These are phyloP conservation scores for Karstenula rhodostoma DNA, from an alignment of 2,329 filamentous ascomycete species.

Conservation along the genomic window DNA sequence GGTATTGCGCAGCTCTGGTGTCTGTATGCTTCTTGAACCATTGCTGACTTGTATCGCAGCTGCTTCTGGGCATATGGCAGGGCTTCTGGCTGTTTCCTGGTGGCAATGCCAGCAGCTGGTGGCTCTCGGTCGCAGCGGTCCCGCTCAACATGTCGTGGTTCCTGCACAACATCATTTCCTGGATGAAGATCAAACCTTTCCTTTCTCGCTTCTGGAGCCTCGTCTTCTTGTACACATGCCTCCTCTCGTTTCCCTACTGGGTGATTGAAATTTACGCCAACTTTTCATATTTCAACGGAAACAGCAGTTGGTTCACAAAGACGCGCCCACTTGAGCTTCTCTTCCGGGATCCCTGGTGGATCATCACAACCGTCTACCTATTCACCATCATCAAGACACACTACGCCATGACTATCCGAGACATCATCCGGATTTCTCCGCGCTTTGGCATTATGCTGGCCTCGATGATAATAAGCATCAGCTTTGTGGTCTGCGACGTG, in stretches of 20 bases:
- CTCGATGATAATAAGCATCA: conserved; percentile 67
- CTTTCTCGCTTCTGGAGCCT: conserved; percentile 59
- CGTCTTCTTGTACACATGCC: conserved; percentile 67
- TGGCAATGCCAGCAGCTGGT: conserved; percentile 68
- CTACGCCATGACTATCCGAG: conserved; percentile 66
- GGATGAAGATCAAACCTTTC: conserved; percentile 72
- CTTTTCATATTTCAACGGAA: conserved; percentile 69
- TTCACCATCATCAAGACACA: conserved; percentile 70
- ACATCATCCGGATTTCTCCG: conserved; percentile 68
- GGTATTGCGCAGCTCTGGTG: conserved; percentile 35
- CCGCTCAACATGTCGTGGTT: conserved; percentile 70
- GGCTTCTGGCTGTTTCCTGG: conserved; percentile 68
- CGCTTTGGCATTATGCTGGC: conserved; percentile 70
- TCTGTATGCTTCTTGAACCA: not conserved
- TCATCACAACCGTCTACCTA: conserved; percentile 66
- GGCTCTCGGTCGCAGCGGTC: conserved; percentile 67
- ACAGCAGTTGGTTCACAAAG: conserved; percentile 61
- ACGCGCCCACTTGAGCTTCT: conserved; percentile 68
- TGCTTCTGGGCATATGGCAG: conserved; percentile 65
- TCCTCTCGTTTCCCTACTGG: conserved; percentile 70
- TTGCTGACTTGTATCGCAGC: conserved; percentile 44
- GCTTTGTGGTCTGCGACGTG: conserved; percentile 69
- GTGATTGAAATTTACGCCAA: conserved; percentile 71
- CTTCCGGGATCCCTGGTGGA: conserved; percentile 73
- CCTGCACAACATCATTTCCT: conserved; percentile 71